Evolutionary conservation across 2,329 filamentous ascomycete species (phyloP).

Genomic region (Trichoderma semiorbis): DNA sequence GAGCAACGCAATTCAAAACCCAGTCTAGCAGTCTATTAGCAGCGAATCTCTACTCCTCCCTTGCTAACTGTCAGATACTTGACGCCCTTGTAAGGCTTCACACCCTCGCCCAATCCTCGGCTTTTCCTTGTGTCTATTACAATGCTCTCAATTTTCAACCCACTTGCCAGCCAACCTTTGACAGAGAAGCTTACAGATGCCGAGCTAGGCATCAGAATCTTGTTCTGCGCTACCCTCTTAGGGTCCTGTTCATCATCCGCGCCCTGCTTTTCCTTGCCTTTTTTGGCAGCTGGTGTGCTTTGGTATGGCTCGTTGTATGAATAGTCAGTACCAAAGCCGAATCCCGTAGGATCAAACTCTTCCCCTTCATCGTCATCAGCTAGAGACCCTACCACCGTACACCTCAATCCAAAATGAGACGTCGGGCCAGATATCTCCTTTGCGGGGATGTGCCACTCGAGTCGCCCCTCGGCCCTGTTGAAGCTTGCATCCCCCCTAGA

Average conservation of each 20-base stretch:
- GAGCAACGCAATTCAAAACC: neutral
- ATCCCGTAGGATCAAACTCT: slow-evolving; percentile 48
- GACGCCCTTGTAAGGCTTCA: slow-evolving; percentile 96
- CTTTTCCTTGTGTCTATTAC: slow-evolving; percentile 73
- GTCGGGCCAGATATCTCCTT: slow-evolving; percentile 69
- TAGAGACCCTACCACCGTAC: slow-evolving; percentile 70
- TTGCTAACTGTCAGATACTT: slow-evolving; percentile 85
- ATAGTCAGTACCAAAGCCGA: slow-evolving; percentile 51
- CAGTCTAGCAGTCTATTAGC: slow-evolving; percentile 34
- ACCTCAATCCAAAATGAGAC: slow-evolving; percentile 70
- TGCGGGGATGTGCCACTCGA: slow-evolving; percentile 80
- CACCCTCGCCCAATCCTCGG: slow-evolving; percentile 76
- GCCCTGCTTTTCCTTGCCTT: slow-evolving; percentile 33
- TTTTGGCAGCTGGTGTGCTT: slow-evolving; percentile 35
- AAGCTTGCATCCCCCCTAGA: slow-evolving; percentile 82
- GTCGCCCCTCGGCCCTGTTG: slow-evolving; percentile 63
- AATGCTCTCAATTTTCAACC: slow-evolving; percentile 65
- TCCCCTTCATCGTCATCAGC: slow-evolving; percentile 48
- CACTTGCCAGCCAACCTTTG: slow-evolving; percentile 66
- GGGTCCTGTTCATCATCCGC: slow-evolving; percentile 43
- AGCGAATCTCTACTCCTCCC: slow-evolving; percentile 61
- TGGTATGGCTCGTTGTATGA: slow-evolving; percentile 58
- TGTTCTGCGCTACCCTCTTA: slow-evolving; percentile 63
- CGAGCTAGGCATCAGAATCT: slow-evolving; percentile 75
- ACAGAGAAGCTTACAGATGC: slow-evolving; percentile 69